Base-by-base conservation (phyloP, 352 stramenopile species). In the Pythium oligandrum region DNA sequence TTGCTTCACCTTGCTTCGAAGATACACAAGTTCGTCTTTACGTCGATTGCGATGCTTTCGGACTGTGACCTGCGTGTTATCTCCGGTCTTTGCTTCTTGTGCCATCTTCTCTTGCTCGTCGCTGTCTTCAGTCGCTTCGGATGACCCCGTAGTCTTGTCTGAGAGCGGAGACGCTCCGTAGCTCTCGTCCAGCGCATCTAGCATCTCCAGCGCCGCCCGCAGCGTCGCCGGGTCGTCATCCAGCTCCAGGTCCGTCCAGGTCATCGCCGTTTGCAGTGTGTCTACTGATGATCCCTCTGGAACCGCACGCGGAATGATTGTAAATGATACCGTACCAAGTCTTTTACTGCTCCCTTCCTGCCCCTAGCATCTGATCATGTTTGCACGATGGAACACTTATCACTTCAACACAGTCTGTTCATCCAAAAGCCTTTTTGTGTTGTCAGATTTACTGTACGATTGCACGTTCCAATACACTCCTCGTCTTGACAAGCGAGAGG, bases 11-110 rank as follows among this genome's bases (percentile, higher is more conserved):
- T 57, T 55, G 30, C 53, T 49, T 40, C 64, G 64, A 37, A 73
- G 51, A 39, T 73, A 64, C 32, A 63, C 38, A 53, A 73, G 49
- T 54, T 73, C 64, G 10, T 70, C 53, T 34, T 66, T 65, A 17
- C 53, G 44, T 0, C 34, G 57, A 50, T 70, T 48, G 34, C 61
- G 17, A 26, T 26, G 17, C 17, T 26, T 26, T 26, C 17, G 17
- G 17, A 26, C 17, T 26, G 17, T 26, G 17, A 26, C 17, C 17
- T 26, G 56, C 43, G 61, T 61, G 26, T 35, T 39, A 6, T n/a
- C 37, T 4, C 53, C 38, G 11, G 53, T 45, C 53, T 60, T 53
- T 6, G 43, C n/a, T 11, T n/a, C 37, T 11, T 34, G 35, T 6
- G 33, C 1, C 11, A 17, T n/a, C 34, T n/a, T 33, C 12, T 32